Conservation (phyloP, 2,329 filamentous ascomycete species). For the Xylaria sp. region DNA sequence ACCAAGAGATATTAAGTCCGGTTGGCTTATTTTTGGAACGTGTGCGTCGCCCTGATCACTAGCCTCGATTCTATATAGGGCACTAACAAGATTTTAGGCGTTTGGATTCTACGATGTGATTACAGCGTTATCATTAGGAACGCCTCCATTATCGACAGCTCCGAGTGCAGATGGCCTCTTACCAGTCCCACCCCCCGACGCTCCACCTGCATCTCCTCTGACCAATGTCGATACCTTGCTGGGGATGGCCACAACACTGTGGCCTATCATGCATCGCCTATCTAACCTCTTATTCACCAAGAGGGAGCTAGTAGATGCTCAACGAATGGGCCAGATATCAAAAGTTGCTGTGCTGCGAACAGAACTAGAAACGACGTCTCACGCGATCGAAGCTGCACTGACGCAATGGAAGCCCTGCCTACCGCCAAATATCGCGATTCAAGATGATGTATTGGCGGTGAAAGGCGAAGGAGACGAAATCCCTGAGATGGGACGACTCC, state of each 20-base stretch:
- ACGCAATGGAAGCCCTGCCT: conserved; percentile 66
- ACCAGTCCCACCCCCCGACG: conserved; percentile 60
- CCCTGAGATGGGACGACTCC: conserved; percentile 57
- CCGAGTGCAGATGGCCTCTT: conserved; percentile 60
- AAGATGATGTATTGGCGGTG: conserved; percentile 43
- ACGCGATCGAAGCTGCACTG: conserved; percentile 66
- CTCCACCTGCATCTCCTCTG: conserved; percentile 57
- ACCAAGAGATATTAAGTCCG: conserved; percentile 58
- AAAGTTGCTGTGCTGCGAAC: conserved; percentile 61
- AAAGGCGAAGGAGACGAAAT: conserved; percentile 39
- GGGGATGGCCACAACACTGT: conserved; percentile 70
- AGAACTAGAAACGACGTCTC: conserved; percentile 63
- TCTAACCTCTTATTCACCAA: conserved; percentile 66
- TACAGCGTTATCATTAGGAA: conserved; percentile 70
- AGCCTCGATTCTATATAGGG: background rate
- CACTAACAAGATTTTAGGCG: conserved; percentile 57
- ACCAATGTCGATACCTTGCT: conserved; percentile 68
- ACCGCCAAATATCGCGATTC: conserved; percentile 53
- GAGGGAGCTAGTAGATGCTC: conserved; percentile 60
- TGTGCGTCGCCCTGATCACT: conserved; percentile 51
- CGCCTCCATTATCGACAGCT: conserved; percentile 64
- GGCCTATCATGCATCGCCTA: conserved; percentile 71
- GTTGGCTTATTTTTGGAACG: conserved; percentile 69
- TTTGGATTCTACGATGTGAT: conserved; percentile 75
- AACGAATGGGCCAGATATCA: conserved; percentile 54